Evolutionary conservation across 129 eudicot genomes (phyloP).

Genomic region (Tagetes patula): DNA sequence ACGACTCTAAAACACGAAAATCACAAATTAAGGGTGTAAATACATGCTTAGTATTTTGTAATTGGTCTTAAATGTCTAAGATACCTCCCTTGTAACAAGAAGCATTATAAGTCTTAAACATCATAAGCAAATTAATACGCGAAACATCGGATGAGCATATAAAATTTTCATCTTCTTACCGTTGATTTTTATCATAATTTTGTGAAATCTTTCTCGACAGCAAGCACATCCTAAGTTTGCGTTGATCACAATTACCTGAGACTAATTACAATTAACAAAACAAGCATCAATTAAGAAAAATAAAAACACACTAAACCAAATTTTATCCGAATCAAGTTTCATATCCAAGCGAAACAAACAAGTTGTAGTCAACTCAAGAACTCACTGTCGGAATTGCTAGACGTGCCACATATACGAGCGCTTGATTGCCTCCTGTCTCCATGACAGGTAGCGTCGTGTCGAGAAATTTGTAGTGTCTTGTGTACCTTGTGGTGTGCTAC

Average conservation of each 20-base stretch:
- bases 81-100: neutral
- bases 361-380: neutral
- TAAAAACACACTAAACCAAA: neutral
- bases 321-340: neutral
- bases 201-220: constrained; percentile 43
- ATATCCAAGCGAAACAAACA: neutral
- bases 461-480: neutral
- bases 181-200: constrained; percentile 35
- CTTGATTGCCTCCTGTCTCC: constrained; percentile 32
- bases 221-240: constrained; percentile 47
- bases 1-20: too few relatives aligned
- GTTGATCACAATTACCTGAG: constrained; percentile 48
- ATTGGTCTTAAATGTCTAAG: neutral
- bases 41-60: too few relatives aligned
- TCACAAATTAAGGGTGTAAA: neutral
- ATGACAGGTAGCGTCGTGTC: constrained; percentile 3
- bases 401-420: constrained; percentile 42
- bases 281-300: neutral
- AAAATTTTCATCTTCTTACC: constrained; percentile 20
- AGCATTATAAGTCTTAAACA: neutral
- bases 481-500: neutral
- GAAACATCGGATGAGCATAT: neutral
- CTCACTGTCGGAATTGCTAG: constrained; percentile 46
- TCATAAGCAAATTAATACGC: neutral
- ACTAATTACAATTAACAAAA: constrained; percentile 28